Evolutionary conservation across 495 filamentous ascomycete genomes (phyloP).

Genomic region (Hypoxylon fuscum): DNA sequence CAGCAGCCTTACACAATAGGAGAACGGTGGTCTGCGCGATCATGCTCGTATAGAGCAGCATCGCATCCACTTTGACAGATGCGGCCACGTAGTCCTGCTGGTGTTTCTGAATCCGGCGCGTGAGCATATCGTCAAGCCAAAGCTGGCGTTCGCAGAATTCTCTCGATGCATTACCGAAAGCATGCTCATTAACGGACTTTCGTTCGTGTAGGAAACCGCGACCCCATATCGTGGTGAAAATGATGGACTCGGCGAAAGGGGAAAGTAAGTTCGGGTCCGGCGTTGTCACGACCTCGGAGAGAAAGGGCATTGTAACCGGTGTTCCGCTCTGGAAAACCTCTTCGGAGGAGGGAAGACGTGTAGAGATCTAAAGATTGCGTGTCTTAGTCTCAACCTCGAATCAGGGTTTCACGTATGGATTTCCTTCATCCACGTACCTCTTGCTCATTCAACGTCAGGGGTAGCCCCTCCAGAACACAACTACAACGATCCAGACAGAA

Average conservation of each 20-base stretch:
- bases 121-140: constrained; percentile 34
- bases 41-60: constrained; percentile 15
- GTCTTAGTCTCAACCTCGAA: constrained; percentile 1
- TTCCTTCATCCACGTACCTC: constrained; percentile 6
- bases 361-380: constrained; percentile 5
- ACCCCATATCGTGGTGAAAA: constrained; percentile 23
- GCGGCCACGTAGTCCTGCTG: constrained; percentile 17
- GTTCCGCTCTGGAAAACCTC: constrained; percentile 17
- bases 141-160: constrained; percentile 15
- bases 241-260: constrained; percentile 22
- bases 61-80: constrained; percentile 6
- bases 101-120: constrained; percentile 6
- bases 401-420: no score
- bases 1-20: constrained; percentile 10
- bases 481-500: constrained; percentile 52
- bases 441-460: constrained; percentile 25
- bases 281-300: constrained; percentile 11
- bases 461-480: constrained; percentile 11
- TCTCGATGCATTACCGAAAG: constrained; percentile 1
- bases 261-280: constrained; percentile 4
- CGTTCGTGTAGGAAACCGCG: constrained; percentile 16
- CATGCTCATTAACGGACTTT: background rate
- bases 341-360: constrained; percentile 24
- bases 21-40: constrained; percentile 12
- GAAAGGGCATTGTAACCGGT: constrained; percentile 19